Conservation (phyloP, 2,329 filamentous ascomycete genomes). For the Cadophora sp. region DNA sequence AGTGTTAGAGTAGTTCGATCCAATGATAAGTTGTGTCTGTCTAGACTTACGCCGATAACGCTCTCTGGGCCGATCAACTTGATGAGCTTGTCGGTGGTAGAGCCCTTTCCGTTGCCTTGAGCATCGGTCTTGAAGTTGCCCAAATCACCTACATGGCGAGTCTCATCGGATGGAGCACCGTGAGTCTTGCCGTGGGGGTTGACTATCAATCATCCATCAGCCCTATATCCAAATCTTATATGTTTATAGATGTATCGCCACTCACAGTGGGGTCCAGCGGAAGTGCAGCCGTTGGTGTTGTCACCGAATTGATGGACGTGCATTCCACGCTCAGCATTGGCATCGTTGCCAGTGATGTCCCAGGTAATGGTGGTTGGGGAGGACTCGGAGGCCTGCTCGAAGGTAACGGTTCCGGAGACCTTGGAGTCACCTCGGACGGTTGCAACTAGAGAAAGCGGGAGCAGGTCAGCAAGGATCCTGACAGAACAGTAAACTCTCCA, state of each 20-base stretch:
- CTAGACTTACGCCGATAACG: conserved; percentile 79
- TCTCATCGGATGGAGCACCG: conserved; percentile 81
- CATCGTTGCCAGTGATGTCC: conserved; percentile 90
- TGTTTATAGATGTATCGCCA: conserved; percentile 33
- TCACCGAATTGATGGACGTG: conserved; percentile 99
- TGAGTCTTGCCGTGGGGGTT: conserved; percentile 95
- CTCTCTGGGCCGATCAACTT: conserved; percentile 97
- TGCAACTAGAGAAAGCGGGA: conserved; percentile 68
- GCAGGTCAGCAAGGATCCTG: conserved; percentile 28
- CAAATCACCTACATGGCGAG: conserved; percentile 95
- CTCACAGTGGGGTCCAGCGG: conserved; percentile 96
- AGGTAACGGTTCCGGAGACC: conserved; percentile 90
- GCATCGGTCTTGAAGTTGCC: conserved; percentile 97
- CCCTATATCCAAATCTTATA: conserved; percentile 8
- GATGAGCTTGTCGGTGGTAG: conserved; percentile 79
- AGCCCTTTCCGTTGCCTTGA: conserved; percentile 88
- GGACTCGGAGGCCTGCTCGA: conserved; percentile 88
- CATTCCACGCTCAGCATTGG: conserved; percentile 97
- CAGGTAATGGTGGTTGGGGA: conserved; percentile 86
- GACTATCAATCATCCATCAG: conserved; percentile 62
- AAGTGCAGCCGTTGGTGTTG: conserved; percentile 99
- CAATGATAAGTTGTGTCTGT: background rate
- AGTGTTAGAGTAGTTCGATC: conserved; percentile 36
- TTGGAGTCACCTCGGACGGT: conserved; percentile 98
- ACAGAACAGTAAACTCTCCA: background rate